Conservation (phyloP, 768 basidiomycete species). For the Pholiota conissans region DNA sequence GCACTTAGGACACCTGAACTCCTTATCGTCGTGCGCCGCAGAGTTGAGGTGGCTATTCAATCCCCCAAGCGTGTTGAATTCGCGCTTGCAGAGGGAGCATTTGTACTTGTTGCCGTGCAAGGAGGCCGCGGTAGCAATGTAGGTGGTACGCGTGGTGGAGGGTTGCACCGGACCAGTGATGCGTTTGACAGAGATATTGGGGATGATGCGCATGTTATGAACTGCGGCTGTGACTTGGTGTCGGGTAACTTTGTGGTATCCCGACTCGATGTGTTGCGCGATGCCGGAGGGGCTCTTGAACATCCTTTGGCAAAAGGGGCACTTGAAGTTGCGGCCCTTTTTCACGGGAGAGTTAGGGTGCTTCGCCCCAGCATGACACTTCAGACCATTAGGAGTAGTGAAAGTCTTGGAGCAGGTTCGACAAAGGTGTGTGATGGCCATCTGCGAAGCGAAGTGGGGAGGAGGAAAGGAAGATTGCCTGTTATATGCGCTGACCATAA, state of each 20-base stretch:
- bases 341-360: conserved; percentile 24
- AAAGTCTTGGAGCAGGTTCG: too few relatives aligned
- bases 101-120: too few relatives aligned
- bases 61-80: too few relatives aligned
- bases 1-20: conserved; percentile 47
- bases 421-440: too few relatives aligned
- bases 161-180: neutral
- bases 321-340: conserved; percentile 21
- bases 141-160: too few relatives aligned
- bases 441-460: too few relatives aligned
- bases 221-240: conserved; percentile 36
- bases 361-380: too few relatives aligned
- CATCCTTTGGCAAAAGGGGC: conserved; percentile 31
- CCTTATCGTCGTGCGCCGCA: conserved; percentile 35
- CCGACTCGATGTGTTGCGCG: conserved; percentile 40
- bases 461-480: too few relatives aligned
- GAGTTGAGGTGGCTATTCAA: conserved; percentile 31
- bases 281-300: conserved; percentile 38
- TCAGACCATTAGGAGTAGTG: too few relatives aligned
- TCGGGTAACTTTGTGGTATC: conserved; percentile 35
- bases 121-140: too few relatives aligned
- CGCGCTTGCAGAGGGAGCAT: too few relatives aligned
- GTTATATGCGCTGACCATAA: too few relatives aligned
- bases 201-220: conserved; percentile 29
- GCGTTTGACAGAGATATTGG: conserved; percentile 33